Evolutionary conservation across 176 grass and related monocot species (phyloP).

Genomic region (barley (Hordeum vulgare)): DNA sequence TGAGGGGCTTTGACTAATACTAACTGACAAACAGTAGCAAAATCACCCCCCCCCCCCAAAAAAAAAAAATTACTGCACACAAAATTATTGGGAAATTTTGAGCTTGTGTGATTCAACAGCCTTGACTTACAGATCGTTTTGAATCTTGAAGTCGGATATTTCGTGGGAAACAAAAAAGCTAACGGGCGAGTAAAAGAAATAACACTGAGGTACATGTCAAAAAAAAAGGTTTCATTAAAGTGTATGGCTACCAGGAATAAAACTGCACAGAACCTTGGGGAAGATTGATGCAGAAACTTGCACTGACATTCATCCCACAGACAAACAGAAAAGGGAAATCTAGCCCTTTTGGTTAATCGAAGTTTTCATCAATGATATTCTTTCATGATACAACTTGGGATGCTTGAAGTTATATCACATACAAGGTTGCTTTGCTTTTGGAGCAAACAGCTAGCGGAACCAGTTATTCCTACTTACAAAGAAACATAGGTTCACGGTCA

Average conservation of each 20-base stretch:
- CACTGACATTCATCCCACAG: neutral
- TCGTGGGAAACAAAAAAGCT: neutral
- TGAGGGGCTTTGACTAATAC: neutral
- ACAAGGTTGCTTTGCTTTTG: constrained; percentile 5
- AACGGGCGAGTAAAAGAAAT: neutral
- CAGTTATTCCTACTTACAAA: constrained; percentile 1
- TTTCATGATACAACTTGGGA: neutral
- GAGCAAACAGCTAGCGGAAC: neutral
- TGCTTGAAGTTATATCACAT: neutral
- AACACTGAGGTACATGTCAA: neutral
- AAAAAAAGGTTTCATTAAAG: neutral
- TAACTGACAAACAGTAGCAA: neutral
- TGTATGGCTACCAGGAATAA: neutral
- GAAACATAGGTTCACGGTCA: neutral
- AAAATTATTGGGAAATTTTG: neutral
- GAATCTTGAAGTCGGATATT: neutral
- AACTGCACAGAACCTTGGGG: neutral
- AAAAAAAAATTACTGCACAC: neutral
- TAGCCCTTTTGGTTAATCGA: neutral
- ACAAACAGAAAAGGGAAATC: neutral
- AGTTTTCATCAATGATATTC: neutral
- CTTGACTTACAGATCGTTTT: neutral
- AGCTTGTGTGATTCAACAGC: neutral
- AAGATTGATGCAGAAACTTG: neutral
- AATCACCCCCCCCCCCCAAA: no score